phyloP scores from a whole-genome alignment of 805 yeast species.

The Candida berthetii region DNA sequence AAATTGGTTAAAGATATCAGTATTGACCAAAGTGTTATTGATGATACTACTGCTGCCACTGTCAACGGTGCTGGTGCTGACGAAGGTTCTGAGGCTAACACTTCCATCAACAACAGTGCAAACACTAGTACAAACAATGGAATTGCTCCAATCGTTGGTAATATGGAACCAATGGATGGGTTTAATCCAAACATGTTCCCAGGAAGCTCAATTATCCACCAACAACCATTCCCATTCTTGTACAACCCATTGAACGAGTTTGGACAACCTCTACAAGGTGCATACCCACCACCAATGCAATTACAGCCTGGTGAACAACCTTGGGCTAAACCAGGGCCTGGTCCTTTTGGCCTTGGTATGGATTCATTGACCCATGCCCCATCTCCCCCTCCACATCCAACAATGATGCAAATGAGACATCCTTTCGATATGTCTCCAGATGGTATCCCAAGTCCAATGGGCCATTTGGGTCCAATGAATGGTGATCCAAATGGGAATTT shows the following conservation, averaged over 20 bases:
- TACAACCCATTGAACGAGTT: constrained; percentile 18
- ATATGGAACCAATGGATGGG: no score
- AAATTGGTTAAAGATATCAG: no score
- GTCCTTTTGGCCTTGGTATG: constrained; percentile 10
- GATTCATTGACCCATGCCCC: constrained; percentile 15
- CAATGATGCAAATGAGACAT: constrained; percentile 18
- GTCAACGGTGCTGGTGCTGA: constrained; percentile 1
- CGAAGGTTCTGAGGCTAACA: no score
- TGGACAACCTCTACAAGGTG: constrained; percentile 19
- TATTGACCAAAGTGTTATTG: no score
- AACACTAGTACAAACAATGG: background rate
- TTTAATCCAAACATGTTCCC: no score
- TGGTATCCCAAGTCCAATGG: constrained; percentile 5
- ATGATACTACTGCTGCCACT: background rate
- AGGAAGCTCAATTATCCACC: constrained; percentile 3
- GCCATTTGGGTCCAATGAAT: constrained; percentile 4
- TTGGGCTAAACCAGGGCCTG: constrained; percentile 15
- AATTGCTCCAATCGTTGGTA: background rate
- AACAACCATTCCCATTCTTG: constrained; percentile 18
- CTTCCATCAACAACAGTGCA: background rate
- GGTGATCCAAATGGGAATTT: background rate
- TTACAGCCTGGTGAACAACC: constrained; percentile 11
- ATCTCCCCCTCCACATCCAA: constrained; percentile 15
- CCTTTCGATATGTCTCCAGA: constrained; percentile 20
- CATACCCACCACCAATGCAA: background rate